phyloP scores from a whole-genome alignment of 257 asterid species.

The Solanum virginianum region DNA sequence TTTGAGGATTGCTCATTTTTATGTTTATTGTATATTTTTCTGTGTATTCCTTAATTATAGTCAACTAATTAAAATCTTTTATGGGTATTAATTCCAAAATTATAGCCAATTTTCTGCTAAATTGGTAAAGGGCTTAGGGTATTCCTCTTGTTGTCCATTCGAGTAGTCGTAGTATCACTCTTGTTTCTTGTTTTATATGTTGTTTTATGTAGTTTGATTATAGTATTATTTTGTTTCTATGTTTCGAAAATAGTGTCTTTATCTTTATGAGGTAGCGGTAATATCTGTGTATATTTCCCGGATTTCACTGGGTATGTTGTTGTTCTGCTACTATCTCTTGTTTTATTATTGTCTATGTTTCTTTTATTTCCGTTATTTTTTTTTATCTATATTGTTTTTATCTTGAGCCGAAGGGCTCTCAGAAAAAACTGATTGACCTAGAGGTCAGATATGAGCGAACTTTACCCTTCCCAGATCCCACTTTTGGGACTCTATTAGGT shows the following conservation, averaged over 20 bases:
- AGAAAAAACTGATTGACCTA: not conserved
- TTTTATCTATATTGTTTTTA: not conserved
- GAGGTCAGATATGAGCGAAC: not conserved
- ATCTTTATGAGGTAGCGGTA: no score
- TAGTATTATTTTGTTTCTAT: not conserved
- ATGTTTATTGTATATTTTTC: no score
- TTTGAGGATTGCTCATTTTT: no score
- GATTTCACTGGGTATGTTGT: no score
- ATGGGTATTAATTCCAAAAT: not conserved
- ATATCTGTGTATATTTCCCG: no score
- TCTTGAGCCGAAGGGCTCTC: not conserved
- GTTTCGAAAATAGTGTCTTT: no score
- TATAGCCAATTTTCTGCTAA: not conserved
- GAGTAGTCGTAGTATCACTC: not conserved
- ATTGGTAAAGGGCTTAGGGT: not conserved
- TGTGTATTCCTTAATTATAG: not conserved
- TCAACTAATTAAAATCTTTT: not conserved
- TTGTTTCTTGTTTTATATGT: not conserved
- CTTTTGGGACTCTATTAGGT: not conserved
- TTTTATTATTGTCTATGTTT: not conserved
- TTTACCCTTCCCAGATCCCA: not conserved
- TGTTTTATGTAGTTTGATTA: not conserved
- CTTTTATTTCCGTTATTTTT: no score
- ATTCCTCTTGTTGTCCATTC: not conserved
- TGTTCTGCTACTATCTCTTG: not conserved